phyloP scores from a whole-genome alignment of 2,329 filamentous ascomycete species.

The Rhexocercosporidium sp. region DNA sequence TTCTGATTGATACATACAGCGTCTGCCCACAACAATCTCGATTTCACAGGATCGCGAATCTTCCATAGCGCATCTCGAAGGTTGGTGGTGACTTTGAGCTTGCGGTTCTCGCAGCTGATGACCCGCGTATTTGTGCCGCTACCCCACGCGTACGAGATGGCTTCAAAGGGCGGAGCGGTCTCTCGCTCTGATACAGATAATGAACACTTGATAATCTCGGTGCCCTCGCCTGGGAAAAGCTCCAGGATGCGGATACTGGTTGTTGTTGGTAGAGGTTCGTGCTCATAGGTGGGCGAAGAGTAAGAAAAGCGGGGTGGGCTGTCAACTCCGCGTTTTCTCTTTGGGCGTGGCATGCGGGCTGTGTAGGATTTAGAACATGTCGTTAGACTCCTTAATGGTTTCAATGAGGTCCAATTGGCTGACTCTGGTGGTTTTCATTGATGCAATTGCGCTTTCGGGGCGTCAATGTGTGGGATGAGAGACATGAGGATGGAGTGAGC shows the following conservation, averaged over 20 bases:
- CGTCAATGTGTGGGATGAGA: too few relatives aligned
- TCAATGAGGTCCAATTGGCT: not conserved
- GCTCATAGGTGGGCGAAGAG: not conserved
- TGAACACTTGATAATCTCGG: not conserved
- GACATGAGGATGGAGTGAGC: too few relatives aligned
- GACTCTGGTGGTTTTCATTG: too few relatives aligned
- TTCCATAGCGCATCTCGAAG: slow-evolving; percentile 15
- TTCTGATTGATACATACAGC: not conserved
- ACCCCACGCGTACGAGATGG: slow-evolving; percentile 21
- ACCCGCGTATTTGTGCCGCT: slow-evolving; percentile 4
- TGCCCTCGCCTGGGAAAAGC: not conserved
- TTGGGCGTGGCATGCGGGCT: not conserved
- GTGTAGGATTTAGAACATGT: not conserved
- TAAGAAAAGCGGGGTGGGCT: not conserved
- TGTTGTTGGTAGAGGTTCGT: not conserved
- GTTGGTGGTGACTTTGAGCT: slow-evolving; percentile 14
- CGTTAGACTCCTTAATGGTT: not conserved
- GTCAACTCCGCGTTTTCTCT: not conserved
- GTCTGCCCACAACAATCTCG: not conserved
- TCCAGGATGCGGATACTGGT: not conserved
- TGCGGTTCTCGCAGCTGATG: slow-evolving; percentile 15
- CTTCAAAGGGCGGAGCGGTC: slow-evolving; percentile 10
- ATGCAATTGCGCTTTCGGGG: too few relatives aligned
- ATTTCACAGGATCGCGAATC: slow-evolving; percentile 7
- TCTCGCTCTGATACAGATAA: not conserved